Base-by-base conservation (phyloP, 345 rosid genomes). In the Zanthoxylum bungeanum region DNA sequence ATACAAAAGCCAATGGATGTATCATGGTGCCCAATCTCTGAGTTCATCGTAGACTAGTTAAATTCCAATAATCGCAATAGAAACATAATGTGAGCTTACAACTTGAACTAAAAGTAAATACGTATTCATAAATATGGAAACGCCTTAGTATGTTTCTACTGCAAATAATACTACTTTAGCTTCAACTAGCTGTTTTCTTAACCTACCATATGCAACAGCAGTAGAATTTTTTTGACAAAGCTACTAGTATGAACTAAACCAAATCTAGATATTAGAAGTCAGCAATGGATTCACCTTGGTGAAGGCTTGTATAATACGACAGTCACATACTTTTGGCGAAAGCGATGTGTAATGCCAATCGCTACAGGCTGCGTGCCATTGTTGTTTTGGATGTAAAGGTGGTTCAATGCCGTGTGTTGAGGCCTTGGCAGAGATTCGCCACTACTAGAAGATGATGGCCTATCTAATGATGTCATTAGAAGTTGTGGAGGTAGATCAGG, bases 401-500 rank as follows among this genome's bases (percentile, higher is more conserved):
- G 89, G 78, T 83, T 78, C 64, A 86, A 42, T 22, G 59, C 63
- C 1, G 79, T 72, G 47, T 70, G 81, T 50, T 56, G 72, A 39
- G 89, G 88, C 80, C 73, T 82, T 69, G 67, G 71, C 39, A 58
- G 66, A 24, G 77, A 60, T 60, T 44, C 75, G 3, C 47, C 64
- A n/a, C 66, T 39, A 27, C 0, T 51, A 3, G 68, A 34, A 36
- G 79, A 74, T 12, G 70, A 31, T 44, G 37, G 65, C 11, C 77
- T 72, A 31, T 77, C 69, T 64, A 85, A 24, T 64, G 73, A 49
- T 21, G 80, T 76, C 33, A 31, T 59, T 46, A 61, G 75, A 71
- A 89, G 80, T 30, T 85, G 86, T 53, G 89, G 86, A 62, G 93
- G 93, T 39, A 89, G 75, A 3, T 79, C 85, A 6, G 91, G 93